Base-by-base conservation (phyloP, 1,284 basidiomycete species). In the Cutaneotrichosporon cavernicola region DNA sequence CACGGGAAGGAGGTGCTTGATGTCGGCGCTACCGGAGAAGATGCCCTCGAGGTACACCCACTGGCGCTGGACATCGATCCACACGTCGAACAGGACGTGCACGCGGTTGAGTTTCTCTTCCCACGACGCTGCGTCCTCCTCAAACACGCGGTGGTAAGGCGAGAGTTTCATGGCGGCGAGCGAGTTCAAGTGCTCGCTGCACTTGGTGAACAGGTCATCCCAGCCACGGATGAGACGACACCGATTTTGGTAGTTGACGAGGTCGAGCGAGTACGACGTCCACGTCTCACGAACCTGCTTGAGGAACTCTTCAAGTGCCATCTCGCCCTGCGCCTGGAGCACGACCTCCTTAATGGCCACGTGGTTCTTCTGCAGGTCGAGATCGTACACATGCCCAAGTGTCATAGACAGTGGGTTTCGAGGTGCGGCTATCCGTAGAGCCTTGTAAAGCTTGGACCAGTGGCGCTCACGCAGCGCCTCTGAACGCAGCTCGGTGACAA, bases 1-100 rank as follows among this genome's bases (percentile, higher is more conserved):
- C 65, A 97, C 91, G 0, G 97, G 97, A 8, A 99, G 87, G 21
- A 99, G 88, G 80, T 99, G 97, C 81, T 93, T 98, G 86, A 96
- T 97, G 76, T 97, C 95, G 30, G 93, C 94, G 72, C 93, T 97
- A 50, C 95, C 94, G n/a, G 93, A 92, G 82, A 99, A 99, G 75
- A 99, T 98, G 60, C 97, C 97, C 76, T 99, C 96, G 60, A 99
- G 85, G 76, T 99, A 99, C 1, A 99, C 97, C 97, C 97, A 99
- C 83, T 99, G 97, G 5, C 97, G 88, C 75, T 99, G 97, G 16
- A 99, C 97, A 71, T 99, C 97, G 72, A 98, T 97, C 97, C 97
- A 99, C 46, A 98, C 90, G 79, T 99, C 91, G 76, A 99, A 99
- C 16, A 99, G 85, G 32, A 97, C 92, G 71, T 97, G 93, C 40